Evolutionary conservation across 768 basidiomycete genomes (phyloP).

Genomic region (Galerina marginata): DNA sequence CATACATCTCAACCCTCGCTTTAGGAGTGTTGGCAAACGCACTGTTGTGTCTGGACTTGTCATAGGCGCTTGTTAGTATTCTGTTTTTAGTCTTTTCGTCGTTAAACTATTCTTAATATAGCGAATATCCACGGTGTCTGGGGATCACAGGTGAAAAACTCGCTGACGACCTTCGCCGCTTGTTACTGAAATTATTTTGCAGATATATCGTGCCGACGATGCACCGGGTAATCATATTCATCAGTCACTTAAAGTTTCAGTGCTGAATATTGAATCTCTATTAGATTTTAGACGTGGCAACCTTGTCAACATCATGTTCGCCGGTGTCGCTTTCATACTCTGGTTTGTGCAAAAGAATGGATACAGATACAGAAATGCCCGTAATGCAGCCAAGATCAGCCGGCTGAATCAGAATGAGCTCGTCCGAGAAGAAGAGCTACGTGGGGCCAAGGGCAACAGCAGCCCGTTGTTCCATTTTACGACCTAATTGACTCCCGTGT

Average conservation of each 20-base stretch:
- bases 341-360: constrained; percentile 40
- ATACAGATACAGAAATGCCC: constrained; percentile 33
- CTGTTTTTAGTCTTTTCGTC: not conserved
- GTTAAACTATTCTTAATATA: not conserved
- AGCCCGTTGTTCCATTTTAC: constrained; percentile 41
- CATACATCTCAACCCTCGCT: not conserved
- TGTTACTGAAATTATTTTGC: not conserved
- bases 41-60: constrained; percentile 42
- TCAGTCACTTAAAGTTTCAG: not conserved
- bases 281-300: constrained; percentile 41
- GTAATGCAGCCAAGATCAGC: constrained; percentile 25
- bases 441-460: constrained; percentile 37
- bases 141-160: constrained; percentile 32
- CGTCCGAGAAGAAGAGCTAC: constrained; percentile 29
- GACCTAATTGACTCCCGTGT: constrained; percentile 12
- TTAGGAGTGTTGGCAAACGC: constrained; percentile 37
- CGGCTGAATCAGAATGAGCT: constrained; percentile 30
- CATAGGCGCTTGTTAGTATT: constrained; percentile 36
- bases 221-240: constrained; percentile 32
- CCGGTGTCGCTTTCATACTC: constrained; percentile 33
- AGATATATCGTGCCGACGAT: constrained; percentile 44
- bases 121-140: constrained; percentile 37
- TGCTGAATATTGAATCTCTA: not conserved
- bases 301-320: constrained; percentile 41
- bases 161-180: not conserved